Base-by-base conservation (phyloP, 305 asterid genomes). In the Fraxinus xanthoxyloides region DNA sequence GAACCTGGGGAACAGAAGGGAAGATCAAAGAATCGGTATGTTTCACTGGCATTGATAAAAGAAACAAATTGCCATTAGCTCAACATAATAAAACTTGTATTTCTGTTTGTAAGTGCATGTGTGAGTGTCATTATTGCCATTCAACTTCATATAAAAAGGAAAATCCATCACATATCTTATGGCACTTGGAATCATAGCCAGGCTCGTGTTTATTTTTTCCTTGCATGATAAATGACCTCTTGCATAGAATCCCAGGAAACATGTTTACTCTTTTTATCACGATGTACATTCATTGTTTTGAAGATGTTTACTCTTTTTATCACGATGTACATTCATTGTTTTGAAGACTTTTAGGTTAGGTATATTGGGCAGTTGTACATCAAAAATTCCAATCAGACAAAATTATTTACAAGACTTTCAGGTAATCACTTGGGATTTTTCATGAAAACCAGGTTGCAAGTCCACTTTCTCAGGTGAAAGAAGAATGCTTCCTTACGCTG, bases 21-120 rank as follows among this genome's bases (percentile, higher is more conserved):
- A 85, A 92, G 95, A 87, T 92, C 97, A 85, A 92, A 92, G 89
- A 84, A 92, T 1, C 97, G 92, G 85, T 91, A 91, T 31, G 95
- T 92, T 87, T 92, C 95, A 76, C 95, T 92, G 90, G 65, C 86
- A 80, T 15, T 65, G 69, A n/a, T 30, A 80, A 75, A 36, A 85
- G 40, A 84, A 84, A 72, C 35, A 75, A 65, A 65, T 3, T 65
- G 77, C 28, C 38, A 38, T 4, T 34, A 79, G 61, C 80, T 78
- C 81, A 67, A 32, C 24, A 40, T 7, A 32, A 3, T 10, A 38
- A 17, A 56, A 32, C 0, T 32, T 0, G 63, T 65, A 65, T 26
- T 51, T 76, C 65, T 5, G 24, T 12, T 76, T n/a, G 23, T 54
- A 76, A 4, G 21, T 40, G 61, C 32, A 43, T 28, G 10, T 26